Evolutionary conservation across 805 yeast genomes (phyloP).

Genomic region (Yarrowia deformans): DNA sequence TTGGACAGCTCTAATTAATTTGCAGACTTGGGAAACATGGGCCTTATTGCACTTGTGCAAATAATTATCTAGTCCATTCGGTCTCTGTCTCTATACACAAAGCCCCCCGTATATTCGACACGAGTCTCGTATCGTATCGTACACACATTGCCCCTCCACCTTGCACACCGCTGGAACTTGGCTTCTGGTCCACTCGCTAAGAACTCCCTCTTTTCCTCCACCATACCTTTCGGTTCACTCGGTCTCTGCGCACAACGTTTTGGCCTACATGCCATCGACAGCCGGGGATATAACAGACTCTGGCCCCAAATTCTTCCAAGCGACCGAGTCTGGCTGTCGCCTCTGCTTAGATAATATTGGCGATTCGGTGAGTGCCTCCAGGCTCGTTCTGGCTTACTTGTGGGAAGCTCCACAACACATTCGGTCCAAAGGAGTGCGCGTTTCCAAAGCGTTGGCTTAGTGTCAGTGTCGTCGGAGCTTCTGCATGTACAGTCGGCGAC

Average conservation of each 20-base stretch:
- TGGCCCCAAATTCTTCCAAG: neutral
- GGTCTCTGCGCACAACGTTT: conserved; percentile 24
- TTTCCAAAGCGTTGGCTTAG: neutral
- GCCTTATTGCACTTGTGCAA: neutral
- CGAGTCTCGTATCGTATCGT: neutral
- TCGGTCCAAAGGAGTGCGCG: conserved; percentile 15
- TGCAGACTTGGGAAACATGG: neutral
- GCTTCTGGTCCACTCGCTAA: conserved; percentile 17
- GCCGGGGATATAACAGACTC: conserved; percentile 34
- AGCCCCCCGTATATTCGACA: neutral
- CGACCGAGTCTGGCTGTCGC: conserved; percentile 3
- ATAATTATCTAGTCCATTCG: neutral
- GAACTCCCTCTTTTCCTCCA: conserved; percentile 29
- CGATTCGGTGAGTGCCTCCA: neutral
- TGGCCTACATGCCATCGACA: conserved; percentile 29
- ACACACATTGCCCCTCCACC: neutral
- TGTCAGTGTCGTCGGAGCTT: conserved; percentile 14
- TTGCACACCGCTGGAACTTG: neutral
- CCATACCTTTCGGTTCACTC: conserved; percentile 1
- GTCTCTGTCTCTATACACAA: neutral
- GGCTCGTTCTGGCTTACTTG: neutral
- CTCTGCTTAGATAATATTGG: neutral
- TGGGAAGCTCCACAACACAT: neutral
- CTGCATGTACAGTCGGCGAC: conserved; percentile 24
- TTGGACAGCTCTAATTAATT: neutral